phyloP scores from a whole-genome alignment of 306 rosid species.

The Crotalaria pallida region DNA sequence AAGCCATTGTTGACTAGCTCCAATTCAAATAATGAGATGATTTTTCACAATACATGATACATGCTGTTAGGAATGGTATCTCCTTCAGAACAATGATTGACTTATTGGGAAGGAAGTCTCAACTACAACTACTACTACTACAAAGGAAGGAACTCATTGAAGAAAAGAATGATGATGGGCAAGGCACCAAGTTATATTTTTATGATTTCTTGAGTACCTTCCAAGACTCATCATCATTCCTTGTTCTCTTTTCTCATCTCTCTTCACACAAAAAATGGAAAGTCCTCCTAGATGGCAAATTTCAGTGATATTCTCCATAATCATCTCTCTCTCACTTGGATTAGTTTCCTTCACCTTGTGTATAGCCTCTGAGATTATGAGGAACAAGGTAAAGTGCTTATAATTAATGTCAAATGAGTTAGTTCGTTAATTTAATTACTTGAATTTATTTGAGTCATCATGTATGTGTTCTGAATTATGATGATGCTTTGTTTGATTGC shows the following conservation, averaged over 20 bases:
- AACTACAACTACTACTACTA: constrained; percentile 27
- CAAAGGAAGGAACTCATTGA: constrained; percentile 23
- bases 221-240: constrained; percentile 22
- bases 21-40: constrained; percentile 17
- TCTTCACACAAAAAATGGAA: constrained; percentile 38
- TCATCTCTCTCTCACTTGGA: constrained; percentile 50
- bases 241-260: constrained; percentile 12
- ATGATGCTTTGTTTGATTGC: constrained; percentile 15
- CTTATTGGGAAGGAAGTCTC: constrained; percentile 33
- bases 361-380: constrained; percentile 58
- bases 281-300: constrained; percentile 34
- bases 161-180: constrained; percentile 2
- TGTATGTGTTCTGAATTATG: neutral
- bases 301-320: constrained; percentile 21
- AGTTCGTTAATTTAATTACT: too few relatives aligned
- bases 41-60: constrained; percentile 20
- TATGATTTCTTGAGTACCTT: constrained; percentile 44
- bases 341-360: constrained; percentile 58
- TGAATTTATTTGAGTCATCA: neutral
- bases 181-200: constrained; percentile 15
- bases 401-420: neutral
- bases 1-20: constrained; percentile 31
- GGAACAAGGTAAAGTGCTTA: constrained; percentile 48
- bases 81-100: constrained; percentile 50
- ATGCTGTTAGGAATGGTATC: constrained; percentile 48